A percentile compares a stretch with the other conserved stretches of the same genome.
phyloP scores from a whole-genome alignment of 176 grass and related monocot species.

The Olyra latifolia region DNA sequence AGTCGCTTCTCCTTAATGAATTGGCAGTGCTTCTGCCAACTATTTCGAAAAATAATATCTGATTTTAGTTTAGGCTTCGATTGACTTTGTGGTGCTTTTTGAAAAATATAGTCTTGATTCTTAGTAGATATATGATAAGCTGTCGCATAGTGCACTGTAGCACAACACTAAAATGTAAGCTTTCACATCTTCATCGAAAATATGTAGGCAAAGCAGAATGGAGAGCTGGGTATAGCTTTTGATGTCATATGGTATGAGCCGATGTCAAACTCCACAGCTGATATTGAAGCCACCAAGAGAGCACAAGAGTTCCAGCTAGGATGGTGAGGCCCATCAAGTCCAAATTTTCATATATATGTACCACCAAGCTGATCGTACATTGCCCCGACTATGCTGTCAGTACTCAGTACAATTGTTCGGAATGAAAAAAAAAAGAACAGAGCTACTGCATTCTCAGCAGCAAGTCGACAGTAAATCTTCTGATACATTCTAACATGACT shows the following conservation, averaged over 20 bases:
- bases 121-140: neutral
- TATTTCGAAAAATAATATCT: no score
- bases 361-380: neutral
- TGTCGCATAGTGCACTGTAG: neutral
- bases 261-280: conserved; percentile 41
- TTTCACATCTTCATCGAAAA: neutral
- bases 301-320: conserved; percentile 80
- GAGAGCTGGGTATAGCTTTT: conserved; percentile 57
- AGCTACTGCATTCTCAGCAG: neutral
- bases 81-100: neutral
- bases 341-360: neutral
- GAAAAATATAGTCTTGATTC: neutral
- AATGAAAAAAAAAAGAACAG: neutral
- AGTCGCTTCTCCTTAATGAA: no score
- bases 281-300: conserved; percentile 65
- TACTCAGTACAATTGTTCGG: neutral
- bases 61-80: neutral
- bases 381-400: neutral
- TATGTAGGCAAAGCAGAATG: conserved; percentile 57
- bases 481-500: neutral
- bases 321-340: conserved; percentile 38
- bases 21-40: no score
- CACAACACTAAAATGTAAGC: neutral
- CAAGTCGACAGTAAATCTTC: neutral
- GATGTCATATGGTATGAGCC: conserved; percentile 80